These are phyloP conservation scores for Rhexocercosporidium sp. DNA, from an alignment of 2,329 filamentous ascomycete genomes.

Conservation along the genomic window DNA sequence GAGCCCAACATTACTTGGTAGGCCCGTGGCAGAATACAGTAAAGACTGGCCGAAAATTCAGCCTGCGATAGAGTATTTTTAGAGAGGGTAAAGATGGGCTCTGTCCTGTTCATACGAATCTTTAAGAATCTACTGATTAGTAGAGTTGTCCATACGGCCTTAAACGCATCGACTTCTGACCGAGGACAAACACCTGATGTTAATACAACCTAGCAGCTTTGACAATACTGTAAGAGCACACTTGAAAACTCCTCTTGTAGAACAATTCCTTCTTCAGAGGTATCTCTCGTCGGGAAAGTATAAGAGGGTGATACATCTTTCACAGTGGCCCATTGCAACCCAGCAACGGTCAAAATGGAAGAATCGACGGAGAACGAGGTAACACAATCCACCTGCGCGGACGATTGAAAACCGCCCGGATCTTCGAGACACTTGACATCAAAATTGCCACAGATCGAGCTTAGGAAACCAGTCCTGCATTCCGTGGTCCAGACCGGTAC, in stretches of 20 bases:
- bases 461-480: not conserved
- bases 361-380: not conserved
- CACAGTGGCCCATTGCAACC: not conserved
- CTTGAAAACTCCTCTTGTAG: too few species aligned
- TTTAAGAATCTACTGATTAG: not conserved
- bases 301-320: not conserved
- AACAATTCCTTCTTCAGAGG: not conserved
- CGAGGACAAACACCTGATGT: not conserved
- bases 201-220: not conserved
- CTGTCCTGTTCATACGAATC: too few species aligned
- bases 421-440: not conserved
- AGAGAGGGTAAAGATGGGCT: too few species aligned
- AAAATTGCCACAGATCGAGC: not conserved
- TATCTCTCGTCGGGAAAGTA: not conserved
- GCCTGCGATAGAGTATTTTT: not conserved
- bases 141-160: not conserved
- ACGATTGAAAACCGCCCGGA: not conserved
- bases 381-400: not conserved
- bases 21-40: too few species aligned
- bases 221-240: not conserved
- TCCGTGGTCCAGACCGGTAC: slow-evolving; percentile 8
- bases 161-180: not conserved
- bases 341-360: not conserved
- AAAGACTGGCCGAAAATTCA: not conserved
- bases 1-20: not conserved